phyloP scores from a whole-genome alignment of 371 early-diverging fungal genomes.

The Haplosporangium sp. region DNA sequence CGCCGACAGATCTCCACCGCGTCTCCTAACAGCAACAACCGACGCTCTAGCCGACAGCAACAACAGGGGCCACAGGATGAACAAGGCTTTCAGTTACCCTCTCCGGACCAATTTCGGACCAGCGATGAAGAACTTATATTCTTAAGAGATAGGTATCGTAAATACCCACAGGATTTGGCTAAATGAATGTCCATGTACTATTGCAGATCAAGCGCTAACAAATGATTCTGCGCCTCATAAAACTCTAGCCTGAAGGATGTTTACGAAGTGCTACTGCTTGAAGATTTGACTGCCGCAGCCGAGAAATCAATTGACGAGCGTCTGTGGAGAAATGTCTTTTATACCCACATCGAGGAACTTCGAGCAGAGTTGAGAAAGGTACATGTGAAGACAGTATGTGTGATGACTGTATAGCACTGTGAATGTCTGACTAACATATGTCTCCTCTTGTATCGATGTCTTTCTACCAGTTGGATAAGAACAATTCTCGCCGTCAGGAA shows the following conservation, averaged over 20 bases:
- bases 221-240: not conserved
- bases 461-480: conserved; percentile 24
- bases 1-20: conserved; percentile 25
- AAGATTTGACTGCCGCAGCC: conserved; percentile 50
- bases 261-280: conserved; percentile 37
- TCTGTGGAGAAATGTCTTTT: conserved; percentile 51
- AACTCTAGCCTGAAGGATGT: conserved; percentile 41
- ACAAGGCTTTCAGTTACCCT: conserved; percentile 23
- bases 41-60: conserved; percentile 26
- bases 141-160: conserved; percentile 40
- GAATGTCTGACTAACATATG: not conserved
- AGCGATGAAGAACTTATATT: conserved; percentile 42
- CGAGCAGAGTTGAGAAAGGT: conserved; percentile 52
- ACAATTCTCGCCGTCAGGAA: conserved; percentile 24
- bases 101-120: conserved; percentile 39
- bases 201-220: no score
- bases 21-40: conserved; percentile 19
- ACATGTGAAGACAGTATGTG: not conserved
- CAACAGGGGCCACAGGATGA: conserved; percentile 29
- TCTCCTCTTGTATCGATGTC: not conserved
- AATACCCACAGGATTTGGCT: not conserved
- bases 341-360: conserved; percentile 50
- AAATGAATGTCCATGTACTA: no score
- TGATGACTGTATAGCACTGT: not conserved
- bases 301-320: conserved; percentile 52